Conservation (phyloP, 139 green algal genomes). For the Tetradesmus lagerheimii region DNA sequence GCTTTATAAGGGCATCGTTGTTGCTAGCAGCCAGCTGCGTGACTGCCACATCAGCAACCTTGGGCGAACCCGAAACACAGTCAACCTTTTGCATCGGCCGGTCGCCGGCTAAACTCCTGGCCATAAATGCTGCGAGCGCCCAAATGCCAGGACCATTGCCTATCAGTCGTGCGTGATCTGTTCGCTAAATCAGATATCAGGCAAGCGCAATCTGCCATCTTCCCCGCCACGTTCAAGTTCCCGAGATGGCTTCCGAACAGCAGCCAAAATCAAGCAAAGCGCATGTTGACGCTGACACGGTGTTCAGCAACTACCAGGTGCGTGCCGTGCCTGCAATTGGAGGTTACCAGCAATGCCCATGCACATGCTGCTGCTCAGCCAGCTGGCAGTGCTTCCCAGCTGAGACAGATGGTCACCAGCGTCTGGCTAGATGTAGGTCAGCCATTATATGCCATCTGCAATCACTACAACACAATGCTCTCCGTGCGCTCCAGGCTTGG, state of each 20-base stretch:
- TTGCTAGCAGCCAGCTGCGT: neutral
- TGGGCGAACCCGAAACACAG: neutral
- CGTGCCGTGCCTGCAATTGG: neutral
- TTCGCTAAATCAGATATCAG: too few species aligned
- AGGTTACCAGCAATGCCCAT: neutral
- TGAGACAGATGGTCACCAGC: neutral
- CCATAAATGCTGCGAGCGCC: too few species aligned
- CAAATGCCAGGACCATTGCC: too few species aligned
- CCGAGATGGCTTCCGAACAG: neutral
- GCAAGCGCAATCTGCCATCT: neutral
- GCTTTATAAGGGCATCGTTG: too few species aligned
- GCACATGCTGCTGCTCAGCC: neutral
- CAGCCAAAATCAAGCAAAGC: neutral
- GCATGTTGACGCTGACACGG: neutral
- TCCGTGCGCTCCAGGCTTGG: neutral
- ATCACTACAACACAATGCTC: too few species aligned
- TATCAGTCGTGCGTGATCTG: too few species aligned
- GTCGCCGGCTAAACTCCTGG: neutral
- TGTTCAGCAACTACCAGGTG: neutral
- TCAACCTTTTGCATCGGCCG: neutral
- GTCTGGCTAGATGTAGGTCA: too few species aligned
- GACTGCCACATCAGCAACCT: neutral
- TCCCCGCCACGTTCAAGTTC: neutral
- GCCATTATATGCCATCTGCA: too few species aligned
- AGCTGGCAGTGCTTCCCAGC: neutral